These are phyloP conservation scores for Syzygium aqueum DNA, from an alignment of 345 rosid species.

Conservation along the genomic window DNA sequence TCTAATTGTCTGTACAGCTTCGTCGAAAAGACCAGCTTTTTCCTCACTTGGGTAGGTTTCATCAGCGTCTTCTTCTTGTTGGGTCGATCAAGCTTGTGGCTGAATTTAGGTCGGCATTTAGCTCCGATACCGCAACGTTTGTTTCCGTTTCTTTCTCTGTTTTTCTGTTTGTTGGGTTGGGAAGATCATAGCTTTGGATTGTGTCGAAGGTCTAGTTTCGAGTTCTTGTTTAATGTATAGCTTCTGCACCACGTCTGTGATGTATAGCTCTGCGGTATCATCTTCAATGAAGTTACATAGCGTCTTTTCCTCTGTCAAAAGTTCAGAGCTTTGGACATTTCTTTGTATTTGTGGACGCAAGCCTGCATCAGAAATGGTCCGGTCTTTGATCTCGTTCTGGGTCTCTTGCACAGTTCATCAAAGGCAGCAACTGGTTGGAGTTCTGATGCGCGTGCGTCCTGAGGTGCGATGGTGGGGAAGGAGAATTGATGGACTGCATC, in stretches of 20 bases:
- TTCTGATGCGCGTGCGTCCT: background rate
- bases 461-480: background rate
- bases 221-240: background rate
- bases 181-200: background rate
- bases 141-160: conserved; percentile 6
- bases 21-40: background rate
- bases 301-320: too few relatives aligned
- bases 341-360: background rate
- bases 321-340: too few relatives aligned
- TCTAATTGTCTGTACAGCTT: background rate
- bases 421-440: background rate
- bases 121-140: background rate
- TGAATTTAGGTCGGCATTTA: background rate
- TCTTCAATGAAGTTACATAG: background rate
- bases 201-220: background rate
- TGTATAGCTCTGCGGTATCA: background rate
- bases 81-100: background rate
- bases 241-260: background rate
- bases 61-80: background rate
- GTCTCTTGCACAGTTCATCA: background rate
- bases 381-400: background rate
- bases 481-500: background rate
- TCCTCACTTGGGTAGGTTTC: background rate
- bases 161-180: background rate
- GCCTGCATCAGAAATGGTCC: background rate